Base-by-base conservation (phyloP, 2,329 filamentous ascomycete genomes). In the Dactylella cylindrospora region DNA sequence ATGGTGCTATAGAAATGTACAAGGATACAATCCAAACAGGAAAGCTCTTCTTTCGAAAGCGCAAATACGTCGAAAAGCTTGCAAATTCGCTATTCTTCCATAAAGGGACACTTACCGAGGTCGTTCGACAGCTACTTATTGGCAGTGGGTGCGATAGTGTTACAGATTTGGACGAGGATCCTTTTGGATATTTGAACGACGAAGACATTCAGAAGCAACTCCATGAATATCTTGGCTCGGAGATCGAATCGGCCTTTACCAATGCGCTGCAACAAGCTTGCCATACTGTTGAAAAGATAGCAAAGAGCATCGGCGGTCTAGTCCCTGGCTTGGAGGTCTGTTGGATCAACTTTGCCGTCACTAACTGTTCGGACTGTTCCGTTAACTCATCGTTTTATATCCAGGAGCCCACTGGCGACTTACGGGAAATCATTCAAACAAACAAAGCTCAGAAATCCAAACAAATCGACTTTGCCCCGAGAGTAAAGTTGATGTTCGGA, bases 401-500 rank as follows among this genome's bases (percentile, higher is more conserved):
- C n/a, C n/a, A 61, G 55, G 55, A 25, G 1, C 46, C 46, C 9
- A 52, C 55, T 3, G 55, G 53, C 20, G 55, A 61, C 13, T 13
- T 61, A 22, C n/a, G 15, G 5, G 13, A 52, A 19, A 61, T 61
- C 20, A 61, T 61, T 19, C 20, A 47, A 32, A 31, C 35, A 15
- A 61, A 61, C 22, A 19, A 25, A 29, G 13, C 9, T 15, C 47
- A 53, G 15, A 61, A 44, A 23, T 32, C 47, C 22, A 52, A 43
- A 10, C 55, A 53, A 29, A 3, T 53, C 2, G 55, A 52, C 31
- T 47, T 61, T 10, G 29, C 53, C 4, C 55, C 46, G 6, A 33
- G 55, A 17, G 33, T 53, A 8, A 61, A 53, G 19, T 13, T 53
- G 6, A 45, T 38, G 9, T 53, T 61, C 23, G 38, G 36, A 38